These are phyloP conservation scores for Colletotrichum camelliae DNA, from an alignment of 2,329 filamentous ascomycete genomes.

Conservation along the genomic window DNA sequence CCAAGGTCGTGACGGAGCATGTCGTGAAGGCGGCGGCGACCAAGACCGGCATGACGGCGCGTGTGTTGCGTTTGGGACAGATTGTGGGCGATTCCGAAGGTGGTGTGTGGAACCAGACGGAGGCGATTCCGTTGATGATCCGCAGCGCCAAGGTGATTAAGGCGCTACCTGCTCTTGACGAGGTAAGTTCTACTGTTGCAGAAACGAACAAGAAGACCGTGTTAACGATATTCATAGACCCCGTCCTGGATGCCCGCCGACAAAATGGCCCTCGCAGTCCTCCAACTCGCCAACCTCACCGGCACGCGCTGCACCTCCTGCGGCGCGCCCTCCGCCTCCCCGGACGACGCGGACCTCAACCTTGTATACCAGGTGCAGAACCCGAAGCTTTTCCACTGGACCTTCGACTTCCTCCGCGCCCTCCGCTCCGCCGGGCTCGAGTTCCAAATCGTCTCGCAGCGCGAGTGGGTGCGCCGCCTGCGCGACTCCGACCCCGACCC, in stretches of 20 bases:
- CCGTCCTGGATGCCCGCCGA: conserved; percentile 46
- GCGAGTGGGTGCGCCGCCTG: conserved; percentile 50
- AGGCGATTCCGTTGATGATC: conserved; percentile 55
- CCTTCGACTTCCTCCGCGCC: conserved; percentile 55
- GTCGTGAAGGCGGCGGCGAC: conserved; percentile 38
- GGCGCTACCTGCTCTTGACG: conserved; percentile 48
- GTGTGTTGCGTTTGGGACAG: conserved; percentile 48
- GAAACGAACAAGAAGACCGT: background rate
- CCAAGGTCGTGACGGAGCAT: conserved; percentile 54
- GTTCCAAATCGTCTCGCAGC: conserved; percentile 46
- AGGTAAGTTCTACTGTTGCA: conserved; percentile 18
- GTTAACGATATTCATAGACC: conserved; percentile 19
- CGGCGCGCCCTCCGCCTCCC: conserved; percentile 20
- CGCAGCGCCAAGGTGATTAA: conserved; percentile 49
- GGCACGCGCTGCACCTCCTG: conserved; percentile 32
- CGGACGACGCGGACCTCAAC: conserved; percentile 19
- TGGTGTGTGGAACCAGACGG: conserved; percentile 54
- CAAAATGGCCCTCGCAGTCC: conserved; percentile 34
- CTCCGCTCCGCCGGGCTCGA: conserved; percentile 48
- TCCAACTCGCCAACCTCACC: conserved; percentile 34
- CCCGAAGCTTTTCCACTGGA: conserved; percentile 53
- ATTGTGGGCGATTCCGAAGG: conserved; percentile 50
- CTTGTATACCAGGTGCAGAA: conserved; percentile 61
- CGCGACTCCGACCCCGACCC: conserved; percentile 53
- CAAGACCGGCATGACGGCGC: conserved; percentile 34